Conservation (phyloP, 768 basidiomycete genomes). For the Tricholoma sp. region DNA sequence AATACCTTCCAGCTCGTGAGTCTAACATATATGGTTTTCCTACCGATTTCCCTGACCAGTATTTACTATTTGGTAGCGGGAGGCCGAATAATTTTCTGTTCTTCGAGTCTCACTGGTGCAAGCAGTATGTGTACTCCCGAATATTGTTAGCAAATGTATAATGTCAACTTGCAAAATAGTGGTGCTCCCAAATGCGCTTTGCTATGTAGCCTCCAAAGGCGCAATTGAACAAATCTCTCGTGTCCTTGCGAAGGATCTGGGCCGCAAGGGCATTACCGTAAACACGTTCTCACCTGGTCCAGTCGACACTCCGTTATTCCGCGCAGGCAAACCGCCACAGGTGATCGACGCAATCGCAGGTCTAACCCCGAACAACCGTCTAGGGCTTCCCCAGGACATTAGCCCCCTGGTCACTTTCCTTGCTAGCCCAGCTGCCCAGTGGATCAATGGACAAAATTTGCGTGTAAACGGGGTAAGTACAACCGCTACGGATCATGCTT, state of each 20-base stretch:
- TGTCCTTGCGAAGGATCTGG: slow-evolving; percentile 56
- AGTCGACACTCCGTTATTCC: slow-evolving; percentile 51
- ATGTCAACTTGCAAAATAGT: too few relatives aligned
- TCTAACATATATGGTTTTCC: not conserved
- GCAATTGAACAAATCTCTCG: slow-evolving; percentile 56
- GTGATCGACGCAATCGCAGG: slow-evolving; percentile 41
- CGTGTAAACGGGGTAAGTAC: slow-evolving; percentile 49
- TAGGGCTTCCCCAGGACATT: slow-evolving; percentile 49
- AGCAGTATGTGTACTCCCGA: slow-evolving; percentile 24
- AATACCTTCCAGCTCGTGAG: slow-evolving; percentile 40
- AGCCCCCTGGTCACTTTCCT: slow-evolving; percentile 49
- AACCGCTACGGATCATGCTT: not conserved
- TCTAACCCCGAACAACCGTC: slow-evolving; percentile 40
- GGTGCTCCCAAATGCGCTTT: slow-evolving; percentile 42
- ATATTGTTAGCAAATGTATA: too few relatives aligned
- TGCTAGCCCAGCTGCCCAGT: slow-evolving; percentile 45
- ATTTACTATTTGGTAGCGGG: slow-evolving; percentile 44
- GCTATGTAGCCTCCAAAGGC: slow-evolving; percentile 50
- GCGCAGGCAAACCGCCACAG: slow-evolving; percentile 44
- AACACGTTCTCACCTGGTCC: slow-evolving; percentile 55
- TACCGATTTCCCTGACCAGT: not conserved
- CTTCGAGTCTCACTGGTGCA: slow-evolving; percentile 41
- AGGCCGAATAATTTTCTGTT: slow-evolving; percentile 54
- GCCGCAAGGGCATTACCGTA: slow-evolving; percentile 46
- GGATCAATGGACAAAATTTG: slow-evolving; percentile 58